Conservation (phyloP, 192 early-diverging fungal species). For the Rhizophlyctis rosea region DNA sequence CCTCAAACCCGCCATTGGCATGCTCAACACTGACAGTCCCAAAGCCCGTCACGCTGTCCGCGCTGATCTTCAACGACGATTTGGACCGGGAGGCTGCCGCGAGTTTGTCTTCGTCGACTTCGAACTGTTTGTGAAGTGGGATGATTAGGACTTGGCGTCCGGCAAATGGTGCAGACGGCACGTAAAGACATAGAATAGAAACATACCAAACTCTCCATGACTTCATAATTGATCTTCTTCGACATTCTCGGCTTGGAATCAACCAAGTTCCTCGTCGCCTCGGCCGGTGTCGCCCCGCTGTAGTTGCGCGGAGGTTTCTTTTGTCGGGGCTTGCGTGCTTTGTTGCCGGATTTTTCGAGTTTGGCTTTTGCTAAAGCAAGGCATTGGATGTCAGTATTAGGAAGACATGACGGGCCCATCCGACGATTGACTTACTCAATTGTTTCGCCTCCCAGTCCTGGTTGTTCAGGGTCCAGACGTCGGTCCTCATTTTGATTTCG, state of each 20-base stretch:
- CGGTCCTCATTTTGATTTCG: slow-evolving; percentile 75
- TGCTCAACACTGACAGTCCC: slow-evolving; percentile 5
- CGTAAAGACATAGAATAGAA: neutral
- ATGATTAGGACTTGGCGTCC: neutral
- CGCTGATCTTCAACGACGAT: neutral
- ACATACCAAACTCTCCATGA: slow-evolving; percentile 57
- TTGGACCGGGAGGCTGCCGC: neutral
- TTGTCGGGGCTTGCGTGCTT: neutral
- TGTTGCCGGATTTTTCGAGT: slow-evolving; percentile 6
- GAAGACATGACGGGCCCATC: neutral
- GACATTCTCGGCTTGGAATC: slow-evolving; percentile 68
- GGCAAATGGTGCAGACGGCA: neutral
- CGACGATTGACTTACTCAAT: slow-evolving; percentile 30
- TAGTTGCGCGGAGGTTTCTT: neutral
- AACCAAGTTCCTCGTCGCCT: slow-evolving; percentile 75
- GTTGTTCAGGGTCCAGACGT: slow-evolving; percentile 86
- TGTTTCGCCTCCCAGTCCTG: slow-evolving; percentile 74
- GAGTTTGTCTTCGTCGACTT: slow-evolving; percentile 23
- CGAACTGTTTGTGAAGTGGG: slow-evolving; percentile 5
- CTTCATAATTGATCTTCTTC: slow-evolving; percentile 88
- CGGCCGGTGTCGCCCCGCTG: slow-evolving; percentile 26
- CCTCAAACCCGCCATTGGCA: neutral
- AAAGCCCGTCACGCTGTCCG: slow-evolving; percentile 24
- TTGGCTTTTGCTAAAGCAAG: slow-evolving; percentile 1
- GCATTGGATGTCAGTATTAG: neutral